Evolutionary conservation across 2,329 filamentous ascomycete genomes (phyloP).

Genomic region (Aaosphaeria arxii): DNA sequence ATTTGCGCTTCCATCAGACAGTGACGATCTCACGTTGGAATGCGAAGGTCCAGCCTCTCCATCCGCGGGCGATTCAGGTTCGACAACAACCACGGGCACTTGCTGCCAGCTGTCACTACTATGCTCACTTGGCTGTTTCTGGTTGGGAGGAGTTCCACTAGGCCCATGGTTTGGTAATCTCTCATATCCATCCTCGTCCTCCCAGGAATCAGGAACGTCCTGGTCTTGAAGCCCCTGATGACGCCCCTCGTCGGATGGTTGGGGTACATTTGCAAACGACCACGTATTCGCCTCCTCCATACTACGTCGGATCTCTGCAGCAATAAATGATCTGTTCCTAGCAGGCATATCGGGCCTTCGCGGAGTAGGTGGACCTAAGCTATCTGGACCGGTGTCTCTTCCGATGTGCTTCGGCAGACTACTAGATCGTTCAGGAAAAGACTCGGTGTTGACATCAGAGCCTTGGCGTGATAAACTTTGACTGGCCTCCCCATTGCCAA

Average conservation of each 20-base stretch:
- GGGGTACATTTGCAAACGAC: constrained; percentile 20
- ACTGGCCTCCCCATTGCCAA: too few relatives aligned
- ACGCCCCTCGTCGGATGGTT: neutral
- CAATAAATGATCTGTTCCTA: constrained; percentile 44
- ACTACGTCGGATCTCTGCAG: constrained; percentile 46
- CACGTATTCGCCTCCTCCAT: constrained; percentile 43
- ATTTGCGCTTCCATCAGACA: neutral
- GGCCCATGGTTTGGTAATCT: constrained; percentile 1
- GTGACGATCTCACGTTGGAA: neutral
- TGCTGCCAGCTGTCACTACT: constrained; percentile 42
- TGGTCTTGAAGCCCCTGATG: neutral
- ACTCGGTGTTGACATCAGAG: neutral
- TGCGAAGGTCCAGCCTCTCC: constrained; percentile 17
- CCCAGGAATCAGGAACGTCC: constrained; percentile 18
- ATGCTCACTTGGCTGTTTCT: constrained; percentile 32
- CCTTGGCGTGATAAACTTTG: too few relatives aligned
- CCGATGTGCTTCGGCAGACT: constrained; percentile 7
- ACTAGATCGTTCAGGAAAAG: constrained; percentile 9
- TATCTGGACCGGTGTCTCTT: neutral
- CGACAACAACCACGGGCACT: constrained; percentile 25
- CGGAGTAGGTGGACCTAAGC: constrained; percentile 11
- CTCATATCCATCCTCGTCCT: constrained; percentile 17
- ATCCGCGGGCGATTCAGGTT: constrained; percentile 18
- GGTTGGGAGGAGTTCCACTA: constrained; percentile 12
- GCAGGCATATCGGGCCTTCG: constrained; percentile 47